Evolutionary conservation across 2,329 filamentous ascomycete species (phyloP).

Genomic region (Sarocladium oryzae): DNA sequence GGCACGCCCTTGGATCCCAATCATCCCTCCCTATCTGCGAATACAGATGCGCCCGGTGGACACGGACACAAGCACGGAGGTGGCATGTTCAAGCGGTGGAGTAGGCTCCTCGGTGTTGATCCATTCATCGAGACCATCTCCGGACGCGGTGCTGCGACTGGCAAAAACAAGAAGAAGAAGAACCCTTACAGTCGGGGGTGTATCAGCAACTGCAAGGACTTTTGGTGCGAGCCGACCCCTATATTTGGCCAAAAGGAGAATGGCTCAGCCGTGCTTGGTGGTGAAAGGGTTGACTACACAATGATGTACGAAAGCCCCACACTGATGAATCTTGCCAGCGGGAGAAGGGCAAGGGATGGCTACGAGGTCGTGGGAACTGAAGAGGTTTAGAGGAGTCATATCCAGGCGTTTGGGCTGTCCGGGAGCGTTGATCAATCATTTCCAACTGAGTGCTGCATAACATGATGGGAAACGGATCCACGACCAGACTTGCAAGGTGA

Average conservation of each 20-base stretch:
- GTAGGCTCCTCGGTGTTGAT: constrained; percentile 79
- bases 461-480: neutral
- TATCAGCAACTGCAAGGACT: constrained; percentile 88
- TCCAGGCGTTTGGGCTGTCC: neutral
- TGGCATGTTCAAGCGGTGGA: constrained; percentile 73
- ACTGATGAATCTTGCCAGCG: constrained; percentile 51
- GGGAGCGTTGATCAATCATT: neutral
- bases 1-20: constrained; percentile 63
- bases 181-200: constrained; percentile 85
- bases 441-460: neutral
- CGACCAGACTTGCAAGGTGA: neutral
- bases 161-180: constrained; percentile 44
- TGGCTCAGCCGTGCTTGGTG: constrained; percentile 70
- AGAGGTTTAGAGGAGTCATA: constrained; percentile 30
- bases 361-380: constrained; percentile 59
- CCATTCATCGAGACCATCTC: constrained; percentile 91
- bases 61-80: constrained; percentile 46
- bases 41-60: constrained; percentile 34
- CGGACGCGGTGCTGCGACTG: constrained; percentile 64
- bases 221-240: constrained; percentile 87
- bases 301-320: constrained; percentile 80
- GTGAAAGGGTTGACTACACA: constrained; percentile 78
- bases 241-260: constrained; percentile 69
- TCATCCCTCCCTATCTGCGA: constrained; percentile 56
- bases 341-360: constrained; percentile 43